Evolutionary conservation across 345 rosid species (phyloP).

Genomic region (Aquilaria malaccensis): DNA sequence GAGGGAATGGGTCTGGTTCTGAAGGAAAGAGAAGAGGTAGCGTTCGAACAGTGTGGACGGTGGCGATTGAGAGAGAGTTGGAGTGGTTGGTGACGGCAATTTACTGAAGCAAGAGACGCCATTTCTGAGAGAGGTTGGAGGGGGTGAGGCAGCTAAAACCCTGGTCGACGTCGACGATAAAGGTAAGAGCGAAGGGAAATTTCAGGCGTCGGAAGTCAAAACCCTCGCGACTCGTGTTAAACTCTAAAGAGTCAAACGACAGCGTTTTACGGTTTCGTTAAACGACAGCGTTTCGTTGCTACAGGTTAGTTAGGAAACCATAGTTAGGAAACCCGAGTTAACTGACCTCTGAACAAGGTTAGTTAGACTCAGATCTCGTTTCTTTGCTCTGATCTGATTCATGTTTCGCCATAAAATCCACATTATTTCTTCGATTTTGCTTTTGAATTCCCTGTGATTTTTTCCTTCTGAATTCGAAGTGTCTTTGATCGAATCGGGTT

Average conservation of each 20-base stretch:
- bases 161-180: constrained; percentile 13
- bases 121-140: constrained; percentile 13
- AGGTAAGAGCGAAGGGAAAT: background rate
- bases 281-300: background rate
- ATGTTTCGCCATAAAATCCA: constrained; percentile 8
- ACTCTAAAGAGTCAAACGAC: too few species aligned
- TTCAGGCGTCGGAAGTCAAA: background rate
- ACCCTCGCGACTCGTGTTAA: too few species aligned
- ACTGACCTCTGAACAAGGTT: constrained; percentile 19
- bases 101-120: constrained; percentile 50
- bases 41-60: constrained; percentile 31
- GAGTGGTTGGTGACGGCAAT: constrained; percentile 32
- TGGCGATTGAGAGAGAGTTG: constrained; percentile 35
- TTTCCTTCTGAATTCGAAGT: background rate
- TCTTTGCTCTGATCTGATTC: constrained; percentile 7
- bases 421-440: background rate
- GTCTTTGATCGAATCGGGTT: background rate
- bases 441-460: constrained; percentile 9
- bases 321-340: constrained; percentile 16
- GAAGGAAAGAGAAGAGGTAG: constrained; percentile 30
- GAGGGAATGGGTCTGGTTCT: constrained; percentile 23
- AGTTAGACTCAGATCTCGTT: constrained; percentile 14
- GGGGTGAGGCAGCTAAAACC: constrained; percentile 24
- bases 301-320: constrained; percentile 2
- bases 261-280: too few species aligned